Evolutionary conservation across 192 early-diverging fungal genomes (phyloP).

Genomic region (Coemansia biformis): DNA sequence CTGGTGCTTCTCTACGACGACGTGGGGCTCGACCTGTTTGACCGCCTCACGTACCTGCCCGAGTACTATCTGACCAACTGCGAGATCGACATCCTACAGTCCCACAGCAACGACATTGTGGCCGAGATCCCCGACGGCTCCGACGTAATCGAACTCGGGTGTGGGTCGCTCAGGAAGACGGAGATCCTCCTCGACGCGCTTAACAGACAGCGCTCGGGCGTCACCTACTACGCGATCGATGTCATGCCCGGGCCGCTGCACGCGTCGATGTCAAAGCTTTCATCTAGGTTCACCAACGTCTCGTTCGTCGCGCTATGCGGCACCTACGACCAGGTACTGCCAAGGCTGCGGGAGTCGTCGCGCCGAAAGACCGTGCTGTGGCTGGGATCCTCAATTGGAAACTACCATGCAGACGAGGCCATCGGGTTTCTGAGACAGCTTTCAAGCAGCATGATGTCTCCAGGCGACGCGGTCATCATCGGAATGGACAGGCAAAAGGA

Average conservation of each 20-base stretch:
- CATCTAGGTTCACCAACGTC: slow-evolving; percentile 58
- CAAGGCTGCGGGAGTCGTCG: slow-evolving; percentile 45
- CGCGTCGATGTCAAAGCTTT: slow-evolving; percentile 63
- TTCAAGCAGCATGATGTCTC: slow-evolving; percentile 50
- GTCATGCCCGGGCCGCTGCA: slow-evolving; percentile 74
- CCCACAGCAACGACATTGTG: slow-evolving; percentile 57
- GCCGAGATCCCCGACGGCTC: slow-evolving; percentile 61
- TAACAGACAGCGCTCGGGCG: slow-evolving; percentile 53
- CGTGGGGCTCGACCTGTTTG: slow-evolving; percentile 78
- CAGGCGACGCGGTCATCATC: slow-evolving; percentile 72
- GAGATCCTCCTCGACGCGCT: slow-evolving; percentile 73
- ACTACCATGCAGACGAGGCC: slow-evolving; percentile 61
- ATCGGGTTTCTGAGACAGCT: slow-evolving; percentile 60
- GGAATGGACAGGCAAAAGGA: slow-evolving; percentile 84
- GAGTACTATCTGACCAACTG: slow-evolving; percentile 87
- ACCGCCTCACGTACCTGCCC: slow-evolving; percentile 78
- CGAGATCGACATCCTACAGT: slow-evolving; percentile 76
- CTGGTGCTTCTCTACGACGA: slow-evolving; percentile 84
- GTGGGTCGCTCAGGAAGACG: slow-evolving; percentile 87
- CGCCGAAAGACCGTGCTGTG: slow-evolving; percentile 75
- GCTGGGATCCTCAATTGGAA: slow-evolving; percentile 90
- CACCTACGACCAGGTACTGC: slow-evolving; percentile 82
- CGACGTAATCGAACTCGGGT: slow-evolving; percentile 82
- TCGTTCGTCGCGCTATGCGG: slow-evolving; percentile 76
- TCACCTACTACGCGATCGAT: slow-evolving; percentile 88